Evolutionary conservation across 2,329 filamentous ascomycete genomes (phyloP).

Genomic region (Talaromyces albobiverticillius): DNA sequence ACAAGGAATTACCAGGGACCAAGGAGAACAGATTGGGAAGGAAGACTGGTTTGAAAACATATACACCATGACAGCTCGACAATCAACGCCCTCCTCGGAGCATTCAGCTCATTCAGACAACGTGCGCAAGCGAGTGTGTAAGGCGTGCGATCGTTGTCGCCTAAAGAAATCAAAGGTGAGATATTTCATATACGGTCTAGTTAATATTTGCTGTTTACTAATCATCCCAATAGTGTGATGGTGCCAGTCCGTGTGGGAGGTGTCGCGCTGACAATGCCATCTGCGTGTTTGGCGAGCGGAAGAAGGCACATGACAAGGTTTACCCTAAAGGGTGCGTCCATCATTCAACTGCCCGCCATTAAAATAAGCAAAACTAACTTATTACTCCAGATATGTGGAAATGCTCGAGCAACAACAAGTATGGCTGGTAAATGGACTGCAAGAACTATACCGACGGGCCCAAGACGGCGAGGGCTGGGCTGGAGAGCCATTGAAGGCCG

Average conservation of each 20-base stretch:
- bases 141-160: conserved; percentile 64
- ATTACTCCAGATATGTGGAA: conserved; percentile 55
- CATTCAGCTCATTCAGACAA: conserved; percentile 43
- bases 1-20: too few relatives aligned
- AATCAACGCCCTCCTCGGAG: conserved; percentile 39
- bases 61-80: conserved; percentile 35
- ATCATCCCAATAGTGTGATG: conserved; percentile 53
- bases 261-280: conserved; percentile 64
- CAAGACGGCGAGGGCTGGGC: conserved; percentile 55
- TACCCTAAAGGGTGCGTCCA: conserved; percentile 63
- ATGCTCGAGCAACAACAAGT: conserved; percentile 65
- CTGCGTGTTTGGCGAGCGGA: conserved; percentile 63
- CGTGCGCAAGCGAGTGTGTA: conserved; percentile 61
- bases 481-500: conserved; percentile 51
- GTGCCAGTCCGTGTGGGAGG: conserved; percentile 58
- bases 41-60: neutral
- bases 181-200: neutral
- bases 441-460: conserved; percentile 57
- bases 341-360: neutral
- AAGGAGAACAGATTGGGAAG: neutral
- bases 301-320: conserved; percentile 65
- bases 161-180: conserved; percentile 65
- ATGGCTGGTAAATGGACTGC: conserved; percentile 60
- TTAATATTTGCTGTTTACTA: neutral
- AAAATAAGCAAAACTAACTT: too few relatives aligned